Conservation (phyloP, 352 stramenopile species). For the Phytophthora lateralis region DNA sequence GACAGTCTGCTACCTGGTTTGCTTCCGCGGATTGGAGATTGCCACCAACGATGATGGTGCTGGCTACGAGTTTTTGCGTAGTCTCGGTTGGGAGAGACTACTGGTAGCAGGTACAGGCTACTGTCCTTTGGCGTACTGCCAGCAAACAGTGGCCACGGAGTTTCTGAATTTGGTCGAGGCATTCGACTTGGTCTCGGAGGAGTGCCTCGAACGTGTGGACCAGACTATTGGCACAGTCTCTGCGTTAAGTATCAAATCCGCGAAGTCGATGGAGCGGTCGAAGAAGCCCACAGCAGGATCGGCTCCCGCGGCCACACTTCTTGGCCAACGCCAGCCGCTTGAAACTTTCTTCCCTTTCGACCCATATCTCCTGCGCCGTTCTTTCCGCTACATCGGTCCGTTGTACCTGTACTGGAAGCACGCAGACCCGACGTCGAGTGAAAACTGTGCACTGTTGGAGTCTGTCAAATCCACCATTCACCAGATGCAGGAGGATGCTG, state of each 20-base stretch:
- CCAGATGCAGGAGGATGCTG: slow-evolving; percentile 55
- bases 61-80: slow-evolving; percentile 83
- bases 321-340: slow-evolving; percentile 65
- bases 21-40: slow-evolving; percentile 94
- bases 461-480: slow-evolving; percentile 68
- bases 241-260: slow-evolving; percentile 38
- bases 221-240: slow-evolving; percentile 64
- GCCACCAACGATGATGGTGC: slow-evolving; percentile 56
- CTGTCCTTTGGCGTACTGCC: slow-evolving; percentile 77
- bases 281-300: slow-evolving; percentile 48
- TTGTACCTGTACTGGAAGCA: slow-evolving; percentile 96
- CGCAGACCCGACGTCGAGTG: slow-evolving; percentile 74
- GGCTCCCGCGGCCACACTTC: slow-evolving; percentile 35
- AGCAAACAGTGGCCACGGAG: slow-evolving; percentile 80
- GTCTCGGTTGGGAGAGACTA: slow-evolving; percentile 80
- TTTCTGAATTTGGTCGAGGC: slow-evolving; percentile 85
- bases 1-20: slow-evolving; percentile 98
- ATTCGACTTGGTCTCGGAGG: slow-evolving; percentile 76
- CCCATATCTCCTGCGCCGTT: slow-evolving; percentile 94
- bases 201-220: slow-evolving; percentile 78
- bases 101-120: slow-evolving; percentile 62
- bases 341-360: slow-evolving; percentile 98
- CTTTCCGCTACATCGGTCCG: slow-evolving; percentile 92
- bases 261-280: slow-evolving; percentile 76
- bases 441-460: slow-evolving; percentile 70